Base-by-base conservation (phyloP, 176 grass and related monocot species). In the Cenchrus americanus region DNA sequence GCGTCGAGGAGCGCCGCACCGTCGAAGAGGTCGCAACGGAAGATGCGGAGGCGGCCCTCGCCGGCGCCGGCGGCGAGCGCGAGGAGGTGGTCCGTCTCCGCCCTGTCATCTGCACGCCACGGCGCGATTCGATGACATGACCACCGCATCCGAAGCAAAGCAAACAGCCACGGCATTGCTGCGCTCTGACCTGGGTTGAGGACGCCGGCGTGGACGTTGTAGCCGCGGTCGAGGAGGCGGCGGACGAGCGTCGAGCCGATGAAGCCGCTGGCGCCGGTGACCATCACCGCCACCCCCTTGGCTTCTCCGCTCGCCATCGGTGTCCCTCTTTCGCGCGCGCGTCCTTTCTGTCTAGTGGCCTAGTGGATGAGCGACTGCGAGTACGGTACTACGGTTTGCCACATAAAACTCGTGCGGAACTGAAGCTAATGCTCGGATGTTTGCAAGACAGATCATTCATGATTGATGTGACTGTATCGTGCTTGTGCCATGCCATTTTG, bases 261-360 rank as follows among this genome's bases (percentile, higher is more conserved):
- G 92, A 95, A 93, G 21, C 95, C 92, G 76, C 92, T 98, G 2
- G 88, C 96, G 69, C 96, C 96, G 10, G 96, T 95, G 43, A 95
- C 91, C 79, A 94, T 78, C 70, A 93, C 96, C 37, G 66, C 83
- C 80, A 76, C 71, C 24, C 54, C 64, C 42, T 68, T 82, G 67
- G 14, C 26, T 9, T 64, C 76, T 30, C 27, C 79, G 46, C 54
- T 82, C 9, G 69, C 65, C 81, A 77, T 92, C 34, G 54, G 24
- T 32, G 43, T 11, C 52, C 52, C n/a, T 24, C 40, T 54, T 51
- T 32, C 73, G 57, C 10, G 46, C 34, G 34, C 34, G 34, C 34
- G 34, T 37, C 34, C 34, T 37, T 37, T 37, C 34, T 37, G 3
- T 37, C 34, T 3, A 37, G 34, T 4, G 34, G 34, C 34, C 34